Evolutionary conservation across 352 stramenopile species (phyloP), one percentile per base, ranked within the genome.

Genomic region (Phytophthora quininea): DNA sequence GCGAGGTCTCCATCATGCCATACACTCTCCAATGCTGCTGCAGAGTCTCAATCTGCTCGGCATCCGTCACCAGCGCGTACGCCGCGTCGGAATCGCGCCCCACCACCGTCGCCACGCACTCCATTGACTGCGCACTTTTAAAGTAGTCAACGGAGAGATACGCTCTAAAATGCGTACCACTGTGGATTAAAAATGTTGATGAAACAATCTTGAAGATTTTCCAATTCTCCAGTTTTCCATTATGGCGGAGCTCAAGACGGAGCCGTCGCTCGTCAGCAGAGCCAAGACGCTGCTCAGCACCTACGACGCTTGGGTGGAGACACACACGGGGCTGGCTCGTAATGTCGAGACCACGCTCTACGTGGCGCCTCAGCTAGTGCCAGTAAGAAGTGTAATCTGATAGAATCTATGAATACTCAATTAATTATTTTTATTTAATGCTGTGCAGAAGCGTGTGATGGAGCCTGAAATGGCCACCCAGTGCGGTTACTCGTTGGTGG

Each of bases 291-390:
- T 74, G n/a, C 45, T 91, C 4, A 62, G 53, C 30, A 55, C 69
- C 8, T 96, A 96, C 71, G 83, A 94, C 42, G 53, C 62, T 35
- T 96, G 84, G 84, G 86, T 94, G 47, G 62, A 73, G 6, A 79
- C 55, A 52, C 73, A 93, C 67, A 65, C 84, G 35, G 74, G 74
- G 6, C 54, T 91, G 43, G 88, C 86, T 12, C 84, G 88, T 54
- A 90, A 93, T 69, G 56, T 94, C 3, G 86, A 96, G 70, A 93
- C 81, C 8, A 80, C 87, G 46, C 54, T 96, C 15, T 94, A 93
- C 56, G 76, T 96, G 49, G 83, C 77, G 24, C 88, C 86, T 29
- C 87, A 94, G 71, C 66, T 96, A 45, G 82, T 94, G 3, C 88
- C 88, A 45, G 82, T 89, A 64, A 31, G 32, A 30, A 33, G 33